These are phyloP conservation scores for Penicillium sp. DNA, from an alignment of 2,329 filamentous ascomycete species.

Conservation along the genomic window DNA sequence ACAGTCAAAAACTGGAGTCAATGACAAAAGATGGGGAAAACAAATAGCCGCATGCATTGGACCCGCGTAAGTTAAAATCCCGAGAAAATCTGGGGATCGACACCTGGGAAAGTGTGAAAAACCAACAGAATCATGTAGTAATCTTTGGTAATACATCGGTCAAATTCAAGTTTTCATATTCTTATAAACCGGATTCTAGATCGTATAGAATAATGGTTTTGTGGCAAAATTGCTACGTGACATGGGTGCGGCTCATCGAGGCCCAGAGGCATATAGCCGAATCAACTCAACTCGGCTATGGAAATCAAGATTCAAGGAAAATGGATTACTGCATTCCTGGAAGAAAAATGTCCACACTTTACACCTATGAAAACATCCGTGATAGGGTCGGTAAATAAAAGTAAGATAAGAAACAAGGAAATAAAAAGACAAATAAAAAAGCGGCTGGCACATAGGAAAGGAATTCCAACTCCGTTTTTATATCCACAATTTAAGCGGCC, in stretches of 20 bases:
- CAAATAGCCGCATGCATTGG: constrained; percentile 14
- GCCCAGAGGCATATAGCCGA: constrained; percentile 10
- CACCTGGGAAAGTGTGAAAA: not conserved
- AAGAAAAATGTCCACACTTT: constrained; percentile 28
- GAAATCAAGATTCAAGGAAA: constrained; percentile 10
- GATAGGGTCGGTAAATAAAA: constrained; percentile 13
- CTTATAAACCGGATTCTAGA: not conserved
- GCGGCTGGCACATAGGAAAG: constrained; percentile 23
- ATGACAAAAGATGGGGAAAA: constrained; percentile 9
- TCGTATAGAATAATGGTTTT: not conserved
- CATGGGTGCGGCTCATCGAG: not conserved
- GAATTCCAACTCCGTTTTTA: constrained; percentile 29
- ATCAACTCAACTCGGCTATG: not conserved
- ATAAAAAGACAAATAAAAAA: constrained; percentile 17
- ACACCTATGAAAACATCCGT: constrained; percentile 30
- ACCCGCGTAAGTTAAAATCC: constrained; percentile 2
- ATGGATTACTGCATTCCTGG: constrained; percentile 25
- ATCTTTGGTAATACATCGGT: not conserved
- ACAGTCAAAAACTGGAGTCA: not conserved
- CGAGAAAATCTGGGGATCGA: not conserved
- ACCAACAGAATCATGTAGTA: not conserved
- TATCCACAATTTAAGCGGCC: constrained; percentile 50
- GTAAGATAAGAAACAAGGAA: constrained; percentile 8
- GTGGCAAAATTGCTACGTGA: not conserved
- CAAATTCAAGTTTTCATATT: not conserved